Base-by-base conservation (phyloP, 257 asterid genomes). In the Fraxinus quadrangulata region DNA sequence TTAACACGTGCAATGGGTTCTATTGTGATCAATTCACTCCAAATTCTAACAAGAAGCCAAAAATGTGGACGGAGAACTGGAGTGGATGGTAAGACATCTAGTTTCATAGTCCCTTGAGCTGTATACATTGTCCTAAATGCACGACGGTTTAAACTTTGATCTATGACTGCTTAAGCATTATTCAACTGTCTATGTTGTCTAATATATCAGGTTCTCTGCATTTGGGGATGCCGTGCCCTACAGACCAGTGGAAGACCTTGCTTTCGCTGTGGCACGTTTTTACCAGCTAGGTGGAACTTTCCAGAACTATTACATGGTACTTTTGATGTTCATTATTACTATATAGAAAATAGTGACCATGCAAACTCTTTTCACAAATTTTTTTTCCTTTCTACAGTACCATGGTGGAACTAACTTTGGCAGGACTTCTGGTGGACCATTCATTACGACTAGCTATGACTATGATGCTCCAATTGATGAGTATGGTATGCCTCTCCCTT, bases 1-100 rank as follows among this genome's bases (percentile, higher is more conserved):
- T 94, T 24, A 89, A 94, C 85, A 94, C 97, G 21, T 94, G 99
- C 89, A 94, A 92, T 73, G 98, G 98, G 72, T 94, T 94, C 70
- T 92, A 94, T 79, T 91, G 97, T 72, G 98, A 94, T 61, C 97
- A 94, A 77, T 94, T 90, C 84, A 92, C 96, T 21, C 97, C 96
- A 65, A 92, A 94, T 79, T 88, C 99, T 28, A 85, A 84, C 72
- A 85, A 76, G 81, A 91, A 85, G 67, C 97, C 97, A 2, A 94
- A 92, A 82, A 85, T 94, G 92, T 94, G 99, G 99, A 94, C 99
- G 0, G 99, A 94, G 82, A 89, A 92, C 84, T 94, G 99, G 99
- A 89, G 88, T 42, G 99, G 99, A 88, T 94, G 99, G 99, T 94
- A 88, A 49, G 74, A 42, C 47, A 14, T 78, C 24, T 24, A 1